Conservation (phyloP, 108 stramenopile species). For the Skeletonema tropicum region DNA sequence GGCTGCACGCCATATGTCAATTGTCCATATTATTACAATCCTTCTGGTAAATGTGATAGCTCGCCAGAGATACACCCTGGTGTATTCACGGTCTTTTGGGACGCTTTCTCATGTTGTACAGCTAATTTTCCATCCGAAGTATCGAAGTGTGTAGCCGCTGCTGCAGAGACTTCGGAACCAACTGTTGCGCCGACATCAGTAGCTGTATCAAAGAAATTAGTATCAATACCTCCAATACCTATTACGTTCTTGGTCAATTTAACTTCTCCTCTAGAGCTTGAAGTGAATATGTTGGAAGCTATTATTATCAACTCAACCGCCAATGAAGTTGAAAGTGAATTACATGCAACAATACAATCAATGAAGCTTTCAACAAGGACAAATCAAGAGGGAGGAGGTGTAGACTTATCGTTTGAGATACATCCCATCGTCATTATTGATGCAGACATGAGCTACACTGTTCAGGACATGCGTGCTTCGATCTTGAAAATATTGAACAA, state of each 20-base stretch:
- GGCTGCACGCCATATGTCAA: conserved; percentile 17
- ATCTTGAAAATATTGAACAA: not conserved
- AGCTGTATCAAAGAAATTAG: not conserved
- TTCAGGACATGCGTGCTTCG: not conserved
- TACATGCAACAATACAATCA: conserved; percentile 6
- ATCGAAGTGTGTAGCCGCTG: conserved; percentile 2
- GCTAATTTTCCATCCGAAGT: conserved; percentile 7
- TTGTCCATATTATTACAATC: conserved; percentile 26
- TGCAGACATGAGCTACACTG: not conserved
- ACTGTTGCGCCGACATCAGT: not conserved
- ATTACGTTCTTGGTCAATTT: conserved; percentile 19
- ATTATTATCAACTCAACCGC: conserved; percentile 3
- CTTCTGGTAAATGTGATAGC: conserved; percentile 14
- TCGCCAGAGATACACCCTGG: not conserved
- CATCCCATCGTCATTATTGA: not conserved
- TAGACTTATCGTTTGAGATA: not conserved
- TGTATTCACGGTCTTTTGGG: conserved; percentile 21
- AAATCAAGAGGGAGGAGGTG: not conserved
- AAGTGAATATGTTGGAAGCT: conserved; percentile 7
- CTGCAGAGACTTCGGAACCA: not conserved
- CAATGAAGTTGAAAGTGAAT: not conserved
- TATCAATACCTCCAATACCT: conserved; percentile 15
- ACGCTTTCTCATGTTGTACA: conserved; percentile 13
- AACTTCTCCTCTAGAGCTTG: not conserved
- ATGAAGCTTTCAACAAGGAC: conserved; percentile 11